Evolutionary conservation across 2,329 filamentous ascomycete species (phyloP), one percentile per base, ranked within the genome.

Genomic region (Aureobasidium uvarum): DNA sequence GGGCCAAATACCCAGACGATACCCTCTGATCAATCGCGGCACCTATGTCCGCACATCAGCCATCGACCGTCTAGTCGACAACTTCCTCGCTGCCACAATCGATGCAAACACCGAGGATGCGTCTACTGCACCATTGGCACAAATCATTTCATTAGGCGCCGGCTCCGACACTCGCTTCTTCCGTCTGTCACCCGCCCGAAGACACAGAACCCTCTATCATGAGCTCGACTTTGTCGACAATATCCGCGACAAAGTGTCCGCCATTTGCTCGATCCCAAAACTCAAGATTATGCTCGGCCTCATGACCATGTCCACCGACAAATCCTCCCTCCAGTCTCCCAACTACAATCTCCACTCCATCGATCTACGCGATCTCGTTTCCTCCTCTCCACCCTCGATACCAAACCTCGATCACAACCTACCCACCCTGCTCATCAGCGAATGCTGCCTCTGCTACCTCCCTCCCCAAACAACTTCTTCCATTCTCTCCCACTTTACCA

Each of bases 391-490:
- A 25, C 56, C 72, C 23, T 65, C 60, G 70, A 67, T 82, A 11
- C 78, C 78, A 1, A 77, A 70, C 69, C 86, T 79, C 70, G 84
- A 79, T 73, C 77, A 70, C 71, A 85, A 74, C 28, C 71, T 91
- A 0, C 92, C 95, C 0, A 99, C 95, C 0, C 79, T 99, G 10
- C 78, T 99, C 28, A 83, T 99, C 7, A 98, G 94, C 0, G 95
- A 99, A 77, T 98, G 95, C 81, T 99, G 95, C 74, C 84, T 99
- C 38, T 91, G 95, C 75, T 99, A 99, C 73, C 84, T 99, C 1
- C 83, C 88, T 10, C 83, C 87, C 0, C 72, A 82, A 0, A 83
- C 87, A 60, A 89, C 92, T 0, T 81, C 83, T 43, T 77, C 79
- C 1, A 86, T 94, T 5, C 76, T 96, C 25, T 75, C 80, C 43